These are phyloP conservation scores for Diaporthe aspalathi DNA, from an alignment of 2,329 filamentous ascomycete genomes.

Conservation along the genomic window DNA sequence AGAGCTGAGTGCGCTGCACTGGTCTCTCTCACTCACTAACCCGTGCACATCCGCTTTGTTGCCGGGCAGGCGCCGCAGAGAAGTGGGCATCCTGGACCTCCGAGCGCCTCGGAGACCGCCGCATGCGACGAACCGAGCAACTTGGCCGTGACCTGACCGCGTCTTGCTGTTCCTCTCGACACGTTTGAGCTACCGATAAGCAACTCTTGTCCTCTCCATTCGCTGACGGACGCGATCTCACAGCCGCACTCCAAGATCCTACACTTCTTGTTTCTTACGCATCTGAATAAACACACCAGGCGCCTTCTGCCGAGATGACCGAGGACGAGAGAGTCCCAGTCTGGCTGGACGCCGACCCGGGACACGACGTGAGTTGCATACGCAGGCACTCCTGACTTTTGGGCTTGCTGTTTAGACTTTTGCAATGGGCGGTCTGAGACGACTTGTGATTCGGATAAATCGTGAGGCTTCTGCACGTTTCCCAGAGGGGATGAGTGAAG, in stretches of 20 bases:
- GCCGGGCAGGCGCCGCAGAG: constrained; percentile 17
- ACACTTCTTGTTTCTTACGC: not conserved
- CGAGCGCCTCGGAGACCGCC: constrained; percentile 28
- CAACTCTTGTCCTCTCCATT: not conserved
- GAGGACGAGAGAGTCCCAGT: constrained; percentile 57
- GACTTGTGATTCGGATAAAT: not conserved
- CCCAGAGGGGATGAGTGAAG: not conserved
- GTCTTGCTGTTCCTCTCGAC: not conserved
- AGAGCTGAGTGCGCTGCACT: not conserved
- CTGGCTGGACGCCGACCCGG: constrained; percentile 72
- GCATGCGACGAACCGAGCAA: constrained; percentile 10
- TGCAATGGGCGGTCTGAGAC: not conserved
- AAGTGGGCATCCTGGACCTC: constrained; percentile 22
- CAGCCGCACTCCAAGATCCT: not conserved
- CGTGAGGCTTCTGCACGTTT: not conserved
- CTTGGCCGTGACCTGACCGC: constrained; percentile 6
- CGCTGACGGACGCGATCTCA: not conserved
- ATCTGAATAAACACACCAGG: not conserved
- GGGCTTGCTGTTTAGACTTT: not conserved
- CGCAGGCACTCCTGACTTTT: not conserved
- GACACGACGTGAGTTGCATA: constrained; percentile 71
- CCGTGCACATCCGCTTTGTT: constrained; percentile 18
- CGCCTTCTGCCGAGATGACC: constrained; percentile 16
- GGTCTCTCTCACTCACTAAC: not conserved
- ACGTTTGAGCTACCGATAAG: not conserved